Percentiles rank a stretch among this genome's conserved stretches.
Conservation (phyloP, 768 basidiomycete genomes). For the Gyrodon lividus region DNA sequence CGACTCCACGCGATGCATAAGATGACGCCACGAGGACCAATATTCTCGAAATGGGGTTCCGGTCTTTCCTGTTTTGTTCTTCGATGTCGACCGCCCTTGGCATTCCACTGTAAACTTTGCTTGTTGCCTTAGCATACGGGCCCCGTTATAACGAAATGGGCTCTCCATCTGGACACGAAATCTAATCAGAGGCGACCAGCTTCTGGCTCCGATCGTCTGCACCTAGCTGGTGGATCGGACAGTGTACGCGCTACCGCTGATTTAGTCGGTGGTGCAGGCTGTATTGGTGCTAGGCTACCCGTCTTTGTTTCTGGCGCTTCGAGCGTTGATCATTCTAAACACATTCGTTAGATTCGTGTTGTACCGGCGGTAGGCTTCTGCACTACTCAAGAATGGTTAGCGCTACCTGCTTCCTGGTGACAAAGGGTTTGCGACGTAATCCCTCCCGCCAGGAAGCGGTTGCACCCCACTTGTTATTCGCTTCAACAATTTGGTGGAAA, state of each 20-base stretch:
- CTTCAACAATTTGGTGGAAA: neutral
- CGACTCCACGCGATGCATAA: conserved; percentile 6
- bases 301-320: too few species aligned
- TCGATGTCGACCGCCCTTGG: too few species aligned
- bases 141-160: neutral
- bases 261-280: neutral
- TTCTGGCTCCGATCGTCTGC: neutral
- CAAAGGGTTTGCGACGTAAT: neutral
- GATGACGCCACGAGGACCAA: conserved; percentile 18
- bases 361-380: neutral
- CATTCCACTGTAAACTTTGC: neutral
- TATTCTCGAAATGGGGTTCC: too few species aligned
- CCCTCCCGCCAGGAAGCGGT: neutral
- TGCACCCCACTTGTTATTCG: neutral
- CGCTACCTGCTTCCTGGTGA: neutral
- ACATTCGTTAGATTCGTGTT: neutral
- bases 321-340: too few species aligned
- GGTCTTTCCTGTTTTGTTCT: too few species aligned
- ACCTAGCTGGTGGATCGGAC: neutral
- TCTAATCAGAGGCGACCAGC: conserved; percentile 2
- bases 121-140: neutral
- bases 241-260: neutral
- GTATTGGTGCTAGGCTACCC: too few species aligned
- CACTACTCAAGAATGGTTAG: neutral
- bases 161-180: conserved; percentile 13